Conservation (phyloP, 2,329 filamentous ascomycete genomes). For the Fusarium hostae region DNA sequence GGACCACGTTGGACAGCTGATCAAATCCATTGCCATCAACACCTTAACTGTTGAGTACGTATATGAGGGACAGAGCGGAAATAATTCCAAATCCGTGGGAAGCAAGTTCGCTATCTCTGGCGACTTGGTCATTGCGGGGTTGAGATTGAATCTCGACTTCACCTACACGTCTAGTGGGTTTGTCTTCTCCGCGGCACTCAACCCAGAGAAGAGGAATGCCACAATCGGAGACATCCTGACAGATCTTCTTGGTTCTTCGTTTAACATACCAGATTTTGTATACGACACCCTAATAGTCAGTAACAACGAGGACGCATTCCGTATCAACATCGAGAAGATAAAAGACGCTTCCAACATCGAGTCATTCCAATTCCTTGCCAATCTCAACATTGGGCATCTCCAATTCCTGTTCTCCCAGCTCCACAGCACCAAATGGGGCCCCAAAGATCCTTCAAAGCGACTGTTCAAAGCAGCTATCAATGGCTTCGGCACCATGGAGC, state of each 20-base stretch:
- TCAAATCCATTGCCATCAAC: constrained; percentile 24
- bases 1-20: constrained; percentile 9
- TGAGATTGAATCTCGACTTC: constrained; percentile 25
- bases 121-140: constrained; percentile 11
- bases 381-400: constrained; percentile 13
- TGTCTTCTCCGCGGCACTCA: constrained; percentile 1
- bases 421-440: constrained; percentile 14
- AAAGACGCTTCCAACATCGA: neutral
- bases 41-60: constrained; percentile 11
- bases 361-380: constrained; percentile 31
- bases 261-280: constrained; percentile 25
- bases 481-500: neutral
- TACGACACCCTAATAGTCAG: constrained; percentile 2
- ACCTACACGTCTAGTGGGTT: constrained; percentile 3
- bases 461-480: constrained; percentile 25
- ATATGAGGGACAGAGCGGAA: neutral
- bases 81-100: neutral
- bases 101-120: constrained; percentile 32
- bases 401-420: constrained; percentile 22
- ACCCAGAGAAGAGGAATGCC: neutral
- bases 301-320: neutral
- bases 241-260: neutral
- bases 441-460: constrained; percentile 30
- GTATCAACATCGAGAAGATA: constrained; percentile 1
- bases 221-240: constrained; percentile 20